Evolutionary conservation across 2,329 filamentous ascomycete species (phyloP), one percentile per base, ranked within the genome.

Genomic region (Phialemoniopsis sp.): DNA sequence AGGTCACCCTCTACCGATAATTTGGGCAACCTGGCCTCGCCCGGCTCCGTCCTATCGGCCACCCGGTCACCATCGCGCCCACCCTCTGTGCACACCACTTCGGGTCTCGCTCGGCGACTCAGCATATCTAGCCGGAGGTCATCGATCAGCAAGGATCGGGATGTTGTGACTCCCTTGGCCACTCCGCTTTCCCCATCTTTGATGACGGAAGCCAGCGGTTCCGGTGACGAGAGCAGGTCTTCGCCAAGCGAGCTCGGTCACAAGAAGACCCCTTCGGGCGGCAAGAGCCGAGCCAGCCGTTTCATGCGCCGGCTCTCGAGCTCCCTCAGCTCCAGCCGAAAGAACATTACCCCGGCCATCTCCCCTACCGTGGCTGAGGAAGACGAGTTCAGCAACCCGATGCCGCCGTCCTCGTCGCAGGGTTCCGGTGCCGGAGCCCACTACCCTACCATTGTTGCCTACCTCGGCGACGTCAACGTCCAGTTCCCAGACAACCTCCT

Each of bases 401-500:
- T 42, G 17, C 38, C 34, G 1, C 37, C 39, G 12, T 49, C 50
- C 9, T 21, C 41, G 13, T 44, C 29, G 14, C 14, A 15, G 13
- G 12, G 29, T 13, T 13, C 17, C 5, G 36, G 43, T 40, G 9
- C 42, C 38, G 4, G 42, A 35, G 50, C 55, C 36, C 38, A 53
- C n/a, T 50, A 59, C 43, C 50, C 61, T 13, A 63, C 60, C 35
- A 66, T 81, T 38, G 72, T 83, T 18, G 72, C 87, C 4, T 82
- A 85, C 45, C 76, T 95, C 60, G 89, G 90, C 36, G 88, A 96
- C 54, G 84, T 98, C 46, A 97, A 98, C 53, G 87, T 97, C 10
- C 93, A 98, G 59, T 96, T 98, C 58, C 93, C 93, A 0, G 91
- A 97, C 57, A 95, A 89, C 39, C 73, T 98, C 34, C 74, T 98